Evolutionary conservation across 2,329 filamentous ascomycete genomes (phyloP).

Genomic region (Sarocladium oryzae): DNA sequence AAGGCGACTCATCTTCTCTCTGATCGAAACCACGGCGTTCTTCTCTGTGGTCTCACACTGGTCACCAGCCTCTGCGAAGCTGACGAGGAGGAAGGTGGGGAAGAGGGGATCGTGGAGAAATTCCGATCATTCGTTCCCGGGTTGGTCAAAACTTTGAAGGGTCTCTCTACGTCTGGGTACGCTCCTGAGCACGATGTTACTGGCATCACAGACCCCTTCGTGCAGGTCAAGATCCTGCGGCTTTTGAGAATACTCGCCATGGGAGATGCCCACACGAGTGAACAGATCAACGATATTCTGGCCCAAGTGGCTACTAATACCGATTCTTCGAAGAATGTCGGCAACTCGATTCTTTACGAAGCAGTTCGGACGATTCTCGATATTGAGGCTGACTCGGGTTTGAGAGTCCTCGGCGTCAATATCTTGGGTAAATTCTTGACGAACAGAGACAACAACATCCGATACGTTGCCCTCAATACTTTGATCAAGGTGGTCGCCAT

Average conservation of each 20-base stretch:
- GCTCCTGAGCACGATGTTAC: slow-evolving; percentile 97
- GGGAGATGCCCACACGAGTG: slow-evolving; percentile 80
- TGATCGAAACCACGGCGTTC: slow-evolving; percentile 91
- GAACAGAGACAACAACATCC: slow-evolving; percentile 99
- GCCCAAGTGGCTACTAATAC: slow-evolving; percentile 98
- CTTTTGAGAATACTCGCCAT: slow-evolving; percentile 79
- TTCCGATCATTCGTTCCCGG: slow-evolving; percentile 81
- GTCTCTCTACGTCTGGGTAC: slow-evolving; percentile 89
- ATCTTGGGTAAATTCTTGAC: slow-evolving; percentile 96
- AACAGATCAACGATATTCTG: slow-evolving; percentile 97
- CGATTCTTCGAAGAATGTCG: slow-evolving; percentile 95
- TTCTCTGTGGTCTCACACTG: slow-evolving; percentile 86
- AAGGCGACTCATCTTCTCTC: slow-evolving; percentile 84
- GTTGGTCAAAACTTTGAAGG: slow-evolving; percentile 85
- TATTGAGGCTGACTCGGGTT: slow-evolving; percentile 92
- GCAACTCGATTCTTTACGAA: slow-evolving; percentile 96
- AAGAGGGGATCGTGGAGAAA: slow-evolving; percentile 82
- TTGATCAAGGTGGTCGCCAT: slow-evolving; percentile 97
- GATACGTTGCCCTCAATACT: slow-evolving; percentile 95
- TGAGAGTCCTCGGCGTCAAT: slow-evolving; percentile 92
- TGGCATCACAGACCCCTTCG: slow-evolving; percentile 93
- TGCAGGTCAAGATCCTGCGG: slow-evolving; percentile 92
- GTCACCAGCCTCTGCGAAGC: slow-evolving; percentile 91
- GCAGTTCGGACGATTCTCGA: slow-evolving; percentile 95
- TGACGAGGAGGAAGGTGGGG: slow-evolving; percentile 86